Base-by-base conservation (phyloP, 2,329 filamentous ascomycete species). In the Teratosphaeria pseudoeucalypti region DNA sequence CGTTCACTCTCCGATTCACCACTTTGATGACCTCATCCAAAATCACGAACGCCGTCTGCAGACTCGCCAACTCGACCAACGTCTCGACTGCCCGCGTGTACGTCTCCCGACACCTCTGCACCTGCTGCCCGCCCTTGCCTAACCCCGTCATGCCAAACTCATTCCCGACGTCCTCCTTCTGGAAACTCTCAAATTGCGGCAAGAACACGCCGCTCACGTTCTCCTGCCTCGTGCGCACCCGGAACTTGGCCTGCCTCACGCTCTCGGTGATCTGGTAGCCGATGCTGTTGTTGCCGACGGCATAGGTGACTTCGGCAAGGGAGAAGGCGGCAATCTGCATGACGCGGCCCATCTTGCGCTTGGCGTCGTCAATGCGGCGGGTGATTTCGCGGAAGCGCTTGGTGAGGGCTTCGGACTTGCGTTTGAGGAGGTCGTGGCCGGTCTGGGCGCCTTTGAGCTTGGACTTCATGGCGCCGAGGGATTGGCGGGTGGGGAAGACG, bases 281-380 rank as follows among this genome's bases (percentile, higher is more conserved):
- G 69, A 99, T 95, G 71, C 95, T 72, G 52, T 67, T 89, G 70
- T 92, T 91, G 63, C 94, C 94, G 32, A 96, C 91, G 29, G 94
- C 94, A 71, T 99, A 99, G 55, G 91, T 95, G 59, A 99, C 94
- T 78, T 97, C 94, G 61, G 94, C 94, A 19, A 99, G 83, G 52
- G 92, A 97, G 78, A 99, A 97, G 54, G 94, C 92, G 49, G 94
- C 94, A 71, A 99, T 95, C 76, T 97, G 92, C 94, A 99, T 99
- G 43, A 99, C 94, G 37, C 92, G 85, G 60, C 94, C 94, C 92
- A 99, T 99, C 80, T 99, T 99, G 69, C 92, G 89, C 78, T 99
- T 99, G 52, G 94, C 94, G 76, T 99, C 94, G 78, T 99, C 92
- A 76, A 99, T 99, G 71, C 94, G 88, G 74, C 86, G 85, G 56